Conservation (phyloP, 495 filamentous ascomycete species). For the Podospora bellae-mahoneyi region DNA sequence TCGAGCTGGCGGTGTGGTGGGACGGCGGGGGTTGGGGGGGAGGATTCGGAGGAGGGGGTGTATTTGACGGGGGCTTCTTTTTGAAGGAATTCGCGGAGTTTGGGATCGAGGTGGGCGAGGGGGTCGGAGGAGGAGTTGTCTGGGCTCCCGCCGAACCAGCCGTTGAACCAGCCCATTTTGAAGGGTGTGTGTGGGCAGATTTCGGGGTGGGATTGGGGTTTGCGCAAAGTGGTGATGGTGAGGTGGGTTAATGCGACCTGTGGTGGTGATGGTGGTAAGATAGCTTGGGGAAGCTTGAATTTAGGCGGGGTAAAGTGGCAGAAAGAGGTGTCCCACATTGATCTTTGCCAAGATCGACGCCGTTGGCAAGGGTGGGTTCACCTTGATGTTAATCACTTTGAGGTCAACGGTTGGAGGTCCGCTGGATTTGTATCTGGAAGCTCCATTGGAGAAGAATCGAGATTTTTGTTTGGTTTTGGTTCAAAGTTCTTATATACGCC, state of each 20-base stretch:
- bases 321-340: conserved; percentile 7
- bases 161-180: conserved; percentile 69
- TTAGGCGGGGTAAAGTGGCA: conserved; percentile 29
- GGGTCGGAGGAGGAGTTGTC: conserved; percentile 55
- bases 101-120: conserved; percentile 77
- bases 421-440: too few relatives aligned
- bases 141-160: conserved; percentile 36
- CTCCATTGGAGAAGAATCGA: too few relatives aligned
- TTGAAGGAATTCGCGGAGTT: conserved; percentile 77
- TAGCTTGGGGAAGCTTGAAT: conserved; percentile 18
- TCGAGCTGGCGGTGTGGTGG: conserved; percentile 9
- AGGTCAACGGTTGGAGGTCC: background rate
- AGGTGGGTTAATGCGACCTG: background rate
- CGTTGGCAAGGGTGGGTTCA: background rate
- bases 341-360: background rate
- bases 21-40: conserved; percentile 8
- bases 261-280: conserved; percentile 3
- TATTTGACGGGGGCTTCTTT: conserved; percentile 79
- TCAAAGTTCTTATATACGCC: too few relatives aligned
- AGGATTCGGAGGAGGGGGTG: conserved; percentile 31
- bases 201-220: background rate
- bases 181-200: background rate
- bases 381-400: background rate
- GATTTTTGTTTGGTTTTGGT: too few relatives aligned
- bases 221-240: background rate